Percentiles rank a stretch among this genome's conserved stretches.
phyloP scores from a whole-genome alignment of 1,284 basidiomycete species.

The Puccinia triticina region DNA sequence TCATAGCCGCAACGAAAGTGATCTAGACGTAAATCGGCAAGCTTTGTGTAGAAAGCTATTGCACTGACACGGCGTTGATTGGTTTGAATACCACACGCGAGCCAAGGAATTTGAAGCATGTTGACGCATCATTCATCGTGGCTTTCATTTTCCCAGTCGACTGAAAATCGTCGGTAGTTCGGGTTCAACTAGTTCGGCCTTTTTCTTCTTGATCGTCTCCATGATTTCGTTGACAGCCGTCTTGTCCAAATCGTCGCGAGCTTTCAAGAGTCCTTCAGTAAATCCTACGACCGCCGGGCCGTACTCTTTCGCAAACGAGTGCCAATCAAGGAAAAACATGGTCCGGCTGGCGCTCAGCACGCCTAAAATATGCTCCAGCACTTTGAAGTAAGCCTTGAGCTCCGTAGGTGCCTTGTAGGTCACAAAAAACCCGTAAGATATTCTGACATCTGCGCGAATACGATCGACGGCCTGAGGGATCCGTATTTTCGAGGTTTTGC shows the following conservation, averaged over 20 bases:
- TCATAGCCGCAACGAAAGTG: no score
- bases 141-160: conserved; percentile 52
- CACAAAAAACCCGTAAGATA: conserved; percentile 78
- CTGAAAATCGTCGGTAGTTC: conserved; percentile 55
- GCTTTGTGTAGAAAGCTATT: no score
- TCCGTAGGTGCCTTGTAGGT: conserved; percentile 78
- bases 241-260: conserved; percentile 86
- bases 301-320: conserved; percentile 86
- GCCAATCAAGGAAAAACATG: conserved; percentile 91
- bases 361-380: conserved; percentile 80
- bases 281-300: conserved; percentile 84
- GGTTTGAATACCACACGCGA: no score
- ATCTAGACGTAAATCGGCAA: no score
- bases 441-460: conserved; percentile 78
- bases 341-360: conserved; percentile 87
- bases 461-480: conserved; percentile 81
- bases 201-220: conserved; percentile 88
- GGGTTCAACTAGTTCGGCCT: conserved; percentile 53
- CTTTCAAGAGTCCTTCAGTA: conserved; percentile 84
- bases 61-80: no score
- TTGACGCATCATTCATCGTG: not conserved
- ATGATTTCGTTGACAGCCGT: conserved; percentile 85
- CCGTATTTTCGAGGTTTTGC: conserved; percentile 79
- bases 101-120: not conserved
- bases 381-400: conserved; percentile 78